These are phyloP conservation scores for Stagonosporopsis vannaccii DNA, from an alignment of 2,329 filamentous ascomycete genomes.

Conservation along the genomic window DNA sequence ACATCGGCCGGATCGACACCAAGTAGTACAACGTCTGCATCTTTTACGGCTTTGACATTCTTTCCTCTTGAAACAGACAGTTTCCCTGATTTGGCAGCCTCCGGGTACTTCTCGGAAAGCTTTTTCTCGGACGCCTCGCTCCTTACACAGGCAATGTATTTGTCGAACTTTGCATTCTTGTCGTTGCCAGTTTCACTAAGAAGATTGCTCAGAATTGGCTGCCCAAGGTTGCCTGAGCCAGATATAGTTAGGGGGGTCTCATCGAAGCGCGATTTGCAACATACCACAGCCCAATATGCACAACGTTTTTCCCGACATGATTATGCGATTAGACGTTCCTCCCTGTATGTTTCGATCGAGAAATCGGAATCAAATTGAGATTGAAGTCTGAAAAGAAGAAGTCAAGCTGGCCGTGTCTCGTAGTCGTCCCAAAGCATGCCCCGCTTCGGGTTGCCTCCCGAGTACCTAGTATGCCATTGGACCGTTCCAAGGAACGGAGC, in stretches of 20 bases:
- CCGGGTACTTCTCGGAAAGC: slow-evolving; percentile 43
- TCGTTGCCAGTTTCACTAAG: slow-evolving; percentile 27
- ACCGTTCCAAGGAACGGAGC: not conserved
- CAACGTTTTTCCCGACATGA: slow-evolving; percentile 21
- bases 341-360: not conserved
- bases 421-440: slow-evolving; percentile 3
- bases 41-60: slow-evolving; percentile 45
- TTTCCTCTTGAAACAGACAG: slow-evolving; percentile 47
- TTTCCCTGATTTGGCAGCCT: slow-evolving; percentile 34
- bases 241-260: not conserved
- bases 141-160: slow-evolving; percentile 54
- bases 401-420: not conserved
- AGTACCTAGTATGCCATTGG: slow-evolving; percentile 9
- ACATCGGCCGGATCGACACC: slow-evolving; percentile 58
- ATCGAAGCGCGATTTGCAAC: not conserved
- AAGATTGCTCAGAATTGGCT: slow-evolving; percentile 48
- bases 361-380: not conserved
- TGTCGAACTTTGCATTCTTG: slow-evolving; percentile 31
- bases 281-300: slow-evolving; percentile 43
- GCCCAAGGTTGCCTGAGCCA: slow-evolving; percentile 50
- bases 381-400: not conserved
- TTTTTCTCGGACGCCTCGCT: slow-evolving; percentile 49
- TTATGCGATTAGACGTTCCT: not conserved
- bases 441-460: slow-evolving; percentile 17
- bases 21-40: slow-evolving; percentile 55